These are phyloP conservation scores for Globisporangium spinosum DNA, from an alignment of 352 stramenopile species.

Conservation along the genomic window DNA sequence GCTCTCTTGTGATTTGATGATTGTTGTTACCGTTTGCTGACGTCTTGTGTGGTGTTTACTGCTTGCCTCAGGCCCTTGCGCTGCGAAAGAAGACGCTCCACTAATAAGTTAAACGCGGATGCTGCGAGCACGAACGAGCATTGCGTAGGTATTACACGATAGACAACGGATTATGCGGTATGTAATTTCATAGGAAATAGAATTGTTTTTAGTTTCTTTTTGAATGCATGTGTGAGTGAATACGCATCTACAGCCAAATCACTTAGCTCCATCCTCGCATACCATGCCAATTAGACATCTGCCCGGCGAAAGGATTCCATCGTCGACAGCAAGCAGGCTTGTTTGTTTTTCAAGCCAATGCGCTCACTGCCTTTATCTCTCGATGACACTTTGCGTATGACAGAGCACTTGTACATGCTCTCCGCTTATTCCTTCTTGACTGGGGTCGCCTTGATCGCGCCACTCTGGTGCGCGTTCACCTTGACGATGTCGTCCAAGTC, in stretches of 20 bases:
- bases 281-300: too few species aligned
- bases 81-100: slow-evolving; percentile 39
- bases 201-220: slow-evolving; percentile 8
- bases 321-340: background rate
- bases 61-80: slow-evolving; percentile 29
- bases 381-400: background rate
- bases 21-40: background rate
- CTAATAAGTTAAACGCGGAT: slow-evolving; percentile 28
- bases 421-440: slow-evolving; percentile 47
- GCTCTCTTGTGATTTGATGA: background rate
- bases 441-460: slow-evolving; percentile 56
- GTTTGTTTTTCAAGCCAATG: background rate
- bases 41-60: background rate
- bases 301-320: too few species aligned
- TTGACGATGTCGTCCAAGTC: slow-evolving; percentile 71
- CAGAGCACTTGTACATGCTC: background rate
- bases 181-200: slow-evolving; percentile 11
- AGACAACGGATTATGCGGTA: slow-evolving; percentile 1
- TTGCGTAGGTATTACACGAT: slow-evolving; percentile 5
- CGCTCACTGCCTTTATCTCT: background rate
- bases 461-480: slow-evolving; percentile 78
- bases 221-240: background rate
- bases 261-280: background rate
- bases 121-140: slow-evolving; percentile 7
- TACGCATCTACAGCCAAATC: background rate